Base-by-base conservation (phyloP, 768 basidiomycete species). In the Lactarius tabidus region DNA sequence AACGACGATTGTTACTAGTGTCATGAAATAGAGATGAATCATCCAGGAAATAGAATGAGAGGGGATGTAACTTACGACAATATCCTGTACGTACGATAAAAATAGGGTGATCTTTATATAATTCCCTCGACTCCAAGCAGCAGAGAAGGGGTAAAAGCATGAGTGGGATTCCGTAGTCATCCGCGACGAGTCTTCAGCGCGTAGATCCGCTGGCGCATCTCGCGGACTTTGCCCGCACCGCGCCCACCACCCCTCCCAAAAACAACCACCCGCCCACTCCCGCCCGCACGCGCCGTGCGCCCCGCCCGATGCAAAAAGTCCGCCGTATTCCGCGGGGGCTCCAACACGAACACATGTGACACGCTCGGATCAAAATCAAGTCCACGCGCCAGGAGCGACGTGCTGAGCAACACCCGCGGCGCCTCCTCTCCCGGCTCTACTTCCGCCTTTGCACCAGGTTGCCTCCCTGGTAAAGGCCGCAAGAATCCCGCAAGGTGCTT, bases 271-370 rank as follows among this genome's bases (percentile, higher is more conserved):
- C 81, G 85, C 1, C 90, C 91, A 31, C 75, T 33, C 33, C 33
- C 33, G 33, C 33, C 33, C 33, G 33, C 33, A 35, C 93, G 78
- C 2, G 87, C 93, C 0, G 90, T 82, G 54, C 95, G 78, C 18
- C 95, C 95, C 0, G 95, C 95, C 6, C 95, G 86, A 76, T 97
- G 95, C 65, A 97, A 74, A 73, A 95, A 74, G 33, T 97, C 95
- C 43, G 95, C 82, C 81, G 90, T 90, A 73, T 93, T 95, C 69
- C 90, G 79, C 26, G 95, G 94, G 71, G 90, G 85, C 70, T 96
- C 95, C 28, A 91, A 81, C 68, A 96, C 88, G 74, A 97, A 89
- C 3, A 96, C 90, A 33, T 33, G 33, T 8, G 33, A 33, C 33
- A 33, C 33, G n/a, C 78, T 77, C 0, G 92, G 87, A 17, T 86